phyloP scores from a whole-genome alignment of 441 rosid genomes.

The Viola pubescens region DNA sequence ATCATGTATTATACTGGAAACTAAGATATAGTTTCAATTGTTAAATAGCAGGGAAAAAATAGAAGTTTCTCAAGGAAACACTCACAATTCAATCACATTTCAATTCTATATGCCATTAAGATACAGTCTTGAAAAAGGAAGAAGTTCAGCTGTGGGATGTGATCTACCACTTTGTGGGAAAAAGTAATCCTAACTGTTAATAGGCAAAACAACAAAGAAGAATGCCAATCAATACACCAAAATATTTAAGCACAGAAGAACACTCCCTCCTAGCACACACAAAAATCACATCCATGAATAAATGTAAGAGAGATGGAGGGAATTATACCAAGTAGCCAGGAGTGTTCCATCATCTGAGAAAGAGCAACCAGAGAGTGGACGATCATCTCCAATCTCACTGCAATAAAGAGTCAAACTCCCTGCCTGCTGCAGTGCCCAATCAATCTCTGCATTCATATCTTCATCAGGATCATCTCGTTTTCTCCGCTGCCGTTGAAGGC shows the following conservation, averaged over 20 bases:
- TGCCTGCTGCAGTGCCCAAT: constrained; percentile 60
- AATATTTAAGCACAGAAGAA: too few species aligned
- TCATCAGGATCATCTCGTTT: constrained; percentile 90
- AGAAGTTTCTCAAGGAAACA: background rate
- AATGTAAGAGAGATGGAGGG: constrained; percentile 2
- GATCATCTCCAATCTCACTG: constrained; percentile 82
- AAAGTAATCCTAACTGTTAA: background rate
- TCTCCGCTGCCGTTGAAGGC: constrained; percentile 61
- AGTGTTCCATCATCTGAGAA: constrained; percentile 63
- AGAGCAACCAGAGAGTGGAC: constrained; percentile 87
- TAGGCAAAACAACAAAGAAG: too few species aligned
- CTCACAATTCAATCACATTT: background rate
- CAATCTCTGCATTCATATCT: constrained; percentile 74
- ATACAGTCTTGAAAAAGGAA: background rate
- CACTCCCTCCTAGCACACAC: background rate
- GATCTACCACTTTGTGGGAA: background rate
- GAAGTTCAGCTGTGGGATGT: background rate
- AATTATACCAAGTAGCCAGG: constrained; percentile 64
- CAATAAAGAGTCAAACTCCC: constrained; percentile 62
- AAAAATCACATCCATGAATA: background rate
- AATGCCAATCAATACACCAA: too few species aligned
- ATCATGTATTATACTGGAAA: too few species aligned
- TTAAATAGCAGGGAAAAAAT: background rate
- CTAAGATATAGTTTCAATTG: too few species aligned
- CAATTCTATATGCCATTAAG: background rate